These are phyloP conservation scores for Colletotrichum sp. DNA, from an alignment of 2,329 filamentous ascomycete species.

Conservation along the genomic window DNA sequence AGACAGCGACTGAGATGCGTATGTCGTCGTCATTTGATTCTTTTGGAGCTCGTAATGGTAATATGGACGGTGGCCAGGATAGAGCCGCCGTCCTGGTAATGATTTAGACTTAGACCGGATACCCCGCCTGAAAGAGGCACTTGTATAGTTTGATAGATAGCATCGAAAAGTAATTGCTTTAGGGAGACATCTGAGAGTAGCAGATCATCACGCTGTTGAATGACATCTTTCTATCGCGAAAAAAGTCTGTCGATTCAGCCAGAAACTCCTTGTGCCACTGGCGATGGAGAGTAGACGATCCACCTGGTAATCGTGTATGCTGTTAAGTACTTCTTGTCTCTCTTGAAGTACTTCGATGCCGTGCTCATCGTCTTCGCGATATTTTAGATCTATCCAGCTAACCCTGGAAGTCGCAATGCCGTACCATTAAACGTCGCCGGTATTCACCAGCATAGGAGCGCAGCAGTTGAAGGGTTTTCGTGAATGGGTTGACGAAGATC, in stretches of 20 bases:
- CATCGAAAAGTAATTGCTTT: neutral
- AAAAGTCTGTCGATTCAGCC: no score
- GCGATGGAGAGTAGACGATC: constrained; percentile 92
- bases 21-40: rapidly evolving
- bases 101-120: neutral
- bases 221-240: neutral
- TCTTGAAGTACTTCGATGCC: constrained; percentile 75
- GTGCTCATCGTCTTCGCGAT: neutral
- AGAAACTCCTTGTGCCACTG: constrained; percentile 47
- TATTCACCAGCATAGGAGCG: rapidly evolving
- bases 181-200: rapidly evolving
- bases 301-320: constrained; percentile 91
- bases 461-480: rapidly evolving
- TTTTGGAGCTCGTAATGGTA: neutral
- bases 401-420: neutral
- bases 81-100: neutral
- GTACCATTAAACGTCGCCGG: rapidly evolving
- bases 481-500: neutral
- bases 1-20: constrained; percentile 20
- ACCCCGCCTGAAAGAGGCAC: neutral
- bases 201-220: neutral
- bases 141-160: neutral
- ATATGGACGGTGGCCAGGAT: rapidly evolving
- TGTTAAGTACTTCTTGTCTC: constrained; percentile 90
- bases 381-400: neutral